Base-by-base conservation (phyloP, 495 filamentous ascomycete genomes). In the Xylaria castorea region DNA sequence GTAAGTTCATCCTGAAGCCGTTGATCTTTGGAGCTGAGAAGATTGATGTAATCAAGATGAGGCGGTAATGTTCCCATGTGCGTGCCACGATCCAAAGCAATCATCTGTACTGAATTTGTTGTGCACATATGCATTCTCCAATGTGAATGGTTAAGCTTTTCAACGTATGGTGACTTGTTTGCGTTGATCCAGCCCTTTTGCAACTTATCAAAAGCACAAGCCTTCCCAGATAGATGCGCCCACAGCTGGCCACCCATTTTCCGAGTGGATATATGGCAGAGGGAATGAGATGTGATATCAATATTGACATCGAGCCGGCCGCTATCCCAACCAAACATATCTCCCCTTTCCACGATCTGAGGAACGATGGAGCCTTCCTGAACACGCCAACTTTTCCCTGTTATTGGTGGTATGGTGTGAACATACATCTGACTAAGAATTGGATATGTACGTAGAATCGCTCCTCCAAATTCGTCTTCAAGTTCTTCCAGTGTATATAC, bases 361-460 rank as follows among this genome's bases (percentile, higher is more conserved):
- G 55, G 55, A 14, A 27, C 55, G 30, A 58, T 32, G 55, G 55
- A 58, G 5, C 27, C 22, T 58, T 58, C 55, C 12, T 58, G 55
- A 32, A 58, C 55, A 32, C 55, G 55, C 55, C 55, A 58, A 22
- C 55, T 32, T 58, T 32, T 58, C 25, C 30, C 25, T 1, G 12
- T 34, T 58, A 16, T 27, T 34, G 55, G 55, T 58, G 55, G 55
- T 32, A 22, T 58, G 30, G 30, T 58, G 55, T 58, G 55, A 58
- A 73, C 66, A 44, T 58, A 66, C 71, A 73, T 73, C 27, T 73
- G 71, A 44, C 63, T 73, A 25, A 73, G 66, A 46, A 70, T 57
- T 20, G 71, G 71, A 16, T 70, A 73, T 11, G 14, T 40, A 36
- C 58, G 18, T 44, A 71, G 32, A 27, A 73, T 46, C 20, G 71